A percentile compares a stretch with the other conserved stretches of the same genome.
These are phyloP conservation scores for Byssothecium circinans DNA, from an alignment of 2,329 filamentous ascomycete genomes.

Conservation along the genomic window DNA sequence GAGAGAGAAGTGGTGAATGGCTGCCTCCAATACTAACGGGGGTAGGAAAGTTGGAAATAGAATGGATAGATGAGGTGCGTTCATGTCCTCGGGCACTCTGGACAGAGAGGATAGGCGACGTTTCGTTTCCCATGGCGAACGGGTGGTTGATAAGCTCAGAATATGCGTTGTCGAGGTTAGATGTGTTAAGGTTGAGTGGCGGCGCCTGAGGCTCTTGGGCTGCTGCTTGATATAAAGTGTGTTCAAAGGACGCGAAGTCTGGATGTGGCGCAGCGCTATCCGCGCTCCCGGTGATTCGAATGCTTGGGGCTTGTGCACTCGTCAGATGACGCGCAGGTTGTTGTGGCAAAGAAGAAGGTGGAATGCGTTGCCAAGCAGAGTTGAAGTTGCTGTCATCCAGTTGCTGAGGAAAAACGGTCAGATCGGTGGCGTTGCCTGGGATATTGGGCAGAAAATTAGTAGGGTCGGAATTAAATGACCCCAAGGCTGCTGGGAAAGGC, in stretches of 20 bases:
- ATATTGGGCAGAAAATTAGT: conserved; percentile 31
- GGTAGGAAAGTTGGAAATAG: conserved; percentile 37
- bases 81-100: conserved; percentile 30
- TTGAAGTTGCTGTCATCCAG: conserved; percentile 26
- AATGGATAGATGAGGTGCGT: conserved; percentile 34
- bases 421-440: conserved; percentile 29
- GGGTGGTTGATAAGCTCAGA: conserved; percentile 11
- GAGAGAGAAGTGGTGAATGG: conserved; percentile 34
- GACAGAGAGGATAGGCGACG: conserved; percentile 23
- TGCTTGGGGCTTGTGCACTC: conserved; percentile 23
- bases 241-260: conserved; percentile 27
- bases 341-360: conserved; percentile 33
- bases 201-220: conserved; percentile 35
- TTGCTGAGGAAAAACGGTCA: conserved; percentile 34
- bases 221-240: conserved; percentile 29
- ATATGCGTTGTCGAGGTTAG: conserved; percentile 18
- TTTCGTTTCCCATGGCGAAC: conserved; percentile 33
- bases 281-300: conserved; percentile 35
- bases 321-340: conserved; percentile 39
- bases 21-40: conserved; percentile 36
- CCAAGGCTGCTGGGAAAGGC: conserved; percentile 21
- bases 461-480: conserved; percentile 23
- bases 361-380: conserved; percentile 31
- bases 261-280: conserved; percentile 38
- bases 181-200: conserved; percentile 17